These are phyloP conservation scores for Silene noctiflora DNA, from an alignment of 179 eudicot genomes.

Conservation along the genomic window DNA sequence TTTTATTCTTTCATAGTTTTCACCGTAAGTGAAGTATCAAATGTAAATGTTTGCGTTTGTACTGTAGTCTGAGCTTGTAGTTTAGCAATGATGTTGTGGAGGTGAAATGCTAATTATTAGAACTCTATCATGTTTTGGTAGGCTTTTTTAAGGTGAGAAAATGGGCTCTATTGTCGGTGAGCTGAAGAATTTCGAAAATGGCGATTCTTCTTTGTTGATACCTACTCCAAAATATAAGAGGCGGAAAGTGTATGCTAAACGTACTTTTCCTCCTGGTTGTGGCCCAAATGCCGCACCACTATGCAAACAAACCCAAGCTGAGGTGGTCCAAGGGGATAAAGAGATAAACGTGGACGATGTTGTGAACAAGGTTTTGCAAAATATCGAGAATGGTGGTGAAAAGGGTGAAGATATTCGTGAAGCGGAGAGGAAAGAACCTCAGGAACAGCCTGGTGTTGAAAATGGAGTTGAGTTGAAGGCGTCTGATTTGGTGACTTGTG, in stretches of 20 bases:
- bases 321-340: conserved; percentile 13
- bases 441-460: not conserved
- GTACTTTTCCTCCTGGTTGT: conserved; percentile 60
- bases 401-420: conserved; percentile 14
- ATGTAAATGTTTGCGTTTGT: not conserved
- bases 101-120: conserved; percentile 16
- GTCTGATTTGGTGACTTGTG: not conserved
- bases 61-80: not conserved
- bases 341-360: conserved; percentile 11
- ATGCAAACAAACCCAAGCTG: conserved; percentile 15
- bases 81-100: conserved; percentile 5
- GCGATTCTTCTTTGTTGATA: conserved; percentile 18
- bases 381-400: conserved; percentile 17
- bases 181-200: conserved; percentile 23
- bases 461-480: conserved; percentile 7
- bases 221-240: conserved; percentile 46
- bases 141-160: conserved; percentile 14
- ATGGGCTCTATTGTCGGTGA: conserved; percentile 28
- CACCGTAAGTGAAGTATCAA: too few species aligned
- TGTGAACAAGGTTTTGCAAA: not conserved
- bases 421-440: conserved; percentile 21
- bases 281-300: conserved; percentile 35
- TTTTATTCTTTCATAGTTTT: too few species aligned
- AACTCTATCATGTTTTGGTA: conserved; percentile 12
- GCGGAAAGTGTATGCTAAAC: conserved; percentile 42